Evolutionary conservation across 2,329 filamentous ascomycete species (phyloP).

Genomic region (Fusarium oligoseptatum): DNA sequence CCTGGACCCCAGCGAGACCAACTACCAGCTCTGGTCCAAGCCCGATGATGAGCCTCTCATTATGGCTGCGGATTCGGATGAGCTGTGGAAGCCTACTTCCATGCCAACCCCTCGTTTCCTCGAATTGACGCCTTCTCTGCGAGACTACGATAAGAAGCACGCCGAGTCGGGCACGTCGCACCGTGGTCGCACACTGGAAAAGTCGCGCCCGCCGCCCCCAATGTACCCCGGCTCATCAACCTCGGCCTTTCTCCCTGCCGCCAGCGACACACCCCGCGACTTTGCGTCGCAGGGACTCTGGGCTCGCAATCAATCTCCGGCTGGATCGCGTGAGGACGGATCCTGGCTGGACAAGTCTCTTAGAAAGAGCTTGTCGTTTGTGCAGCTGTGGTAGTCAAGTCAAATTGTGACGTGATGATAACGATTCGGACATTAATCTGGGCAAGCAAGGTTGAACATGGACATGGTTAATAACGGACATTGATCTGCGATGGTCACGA

Average conservation of each 20-base stretch:
- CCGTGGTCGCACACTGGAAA: constrained; percentile 31
- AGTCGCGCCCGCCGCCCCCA: constrained; percentile 40
- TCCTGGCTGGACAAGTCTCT: constrained; percentile 45
- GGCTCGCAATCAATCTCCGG: constrained; percentile 31
- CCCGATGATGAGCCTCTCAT: constrained; percentile 15
- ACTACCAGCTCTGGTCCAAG: constrained; percentile 46
- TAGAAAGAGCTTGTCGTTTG: constrained; percentile 37
- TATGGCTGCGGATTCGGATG: constrained; percentile 14
- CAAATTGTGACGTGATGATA: background rate
- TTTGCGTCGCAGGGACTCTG: constrained; percentile 45
- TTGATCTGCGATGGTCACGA: constrained; percentile 1
- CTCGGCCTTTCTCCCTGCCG: constrained; percentile 42
- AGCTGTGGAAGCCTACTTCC: constrained; percentile 42
- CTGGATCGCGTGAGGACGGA: constrained; percentile 33
- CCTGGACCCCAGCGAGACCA: constrained; percentile 21
- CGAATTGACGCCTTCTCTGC: constrained; percentile 34
- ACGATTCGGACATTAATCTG: constrained; percentile 28
- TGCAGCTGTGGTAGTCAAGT: constrained; percentile 38
- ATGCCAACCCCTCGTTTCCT: constrained; percentile 31
- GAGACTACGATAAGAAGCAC: constrained; percentile 35
- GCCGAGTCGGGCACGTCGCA: constrained; percentile 42
- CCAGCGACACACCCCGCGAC: constrained; percentile 44
- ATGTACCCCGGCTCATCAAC: constrained; percentile 37
- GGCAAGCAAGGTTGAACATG: background rate
- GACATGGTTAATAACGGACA: background rate